Evolutionary conservation across 75 land plant species (phyloP).

Genomic region (Azolla pinnata): DNA sequence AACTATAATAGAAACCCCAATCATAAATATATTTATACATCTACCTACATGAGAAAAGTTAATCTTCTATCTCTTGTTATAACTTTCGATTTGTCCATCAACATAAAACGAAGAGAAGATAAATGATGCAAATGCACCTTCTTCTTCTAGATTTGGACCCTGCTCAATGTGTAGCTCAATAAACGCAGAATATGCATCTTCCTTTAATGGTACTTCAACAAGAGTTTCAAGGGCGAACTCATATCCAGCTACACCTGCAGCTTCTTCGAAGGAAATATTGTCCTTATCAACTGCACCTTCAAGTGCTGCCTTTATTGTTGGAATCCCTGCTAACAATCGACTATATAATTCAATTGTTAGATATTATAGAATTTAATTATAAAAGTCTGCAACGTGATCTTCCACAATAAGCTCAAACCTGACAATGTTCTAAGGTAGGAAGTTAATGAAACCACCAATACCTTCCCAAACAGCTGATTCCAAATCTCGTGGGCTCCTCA

Average conservation of each 20-base stretch:
- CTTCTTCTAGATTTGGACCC: constrained; percentile 85
- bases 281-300: constrained; percentile 48
- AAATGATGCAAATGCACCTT: constrained; percentile 44
- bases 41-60: too few species aligned
- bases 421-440: constrained; percentile 1
- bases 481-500: constrained; percentile 97
- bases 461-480: constrained; percentile 97
- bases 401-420: not conserved
- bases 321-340: constrained; percentile 65
- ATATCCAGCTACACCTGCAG: constrained; percentile 83
- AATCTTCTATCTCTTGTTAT: too few species aligned
- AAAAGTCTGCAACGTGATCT: not conserved
- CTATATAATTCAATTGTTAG: too few species aligned
- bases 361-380: constrained; percentile 3
- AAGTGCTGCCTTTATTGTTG: constrained; percentile 32
- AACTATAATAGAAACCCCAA: too few species aligned
- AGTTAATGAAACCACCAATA: constrained; percentile 12
- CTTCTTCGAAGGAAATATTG: constrained; percentile 68
- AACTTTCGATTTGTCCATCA: too few species aligned
- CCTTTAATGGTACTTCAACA: constrained; percentile 33
- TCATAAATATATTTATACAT: too few species aligned
- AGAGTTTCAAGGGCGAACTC: constrained; percentile 31
- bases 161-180: constrained; percentile 96
- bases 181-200: constrained; percentile 66
- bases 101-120: not conserved